A percentile compares a stretch with the other conserved stretches of the same genome.
Evolutionary conservation across 75 land plant genomes (phyloP).

Genomic region (Adiantum capillusveneris): DNA sequence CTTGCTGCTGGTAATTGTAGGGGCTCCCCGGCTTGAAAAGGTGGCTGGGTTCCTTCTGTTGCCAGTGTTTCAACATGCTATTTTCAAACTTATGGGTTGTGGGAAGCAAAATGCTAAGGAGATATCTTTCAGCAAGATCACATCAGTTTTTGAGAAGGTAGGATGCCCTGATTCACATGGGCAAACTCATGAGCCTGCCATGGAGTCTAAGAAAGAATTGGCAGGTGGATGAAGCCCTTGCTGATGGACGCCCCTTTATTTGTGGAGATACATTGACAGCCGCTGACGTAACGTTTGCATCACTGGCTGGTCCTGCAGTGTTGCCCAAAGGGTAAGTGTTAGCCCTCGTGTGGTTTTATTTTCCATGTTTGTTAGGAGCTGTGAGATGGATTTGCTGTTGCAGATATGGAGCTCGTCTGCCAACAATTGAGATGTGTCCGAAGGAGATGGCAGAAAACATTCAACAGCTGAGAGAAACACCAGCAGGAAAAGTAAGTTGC

Average conservation of each 20-base stretch:
- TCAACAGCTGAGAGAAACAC: conserved; percentile 15
- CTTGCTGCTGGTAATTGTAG: not conserved
- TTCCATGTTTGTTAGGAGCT: not conserved
- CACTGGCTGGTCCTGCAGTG: conserved; percentile 30
- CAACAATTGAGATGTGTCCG: conserved; percentile 19
- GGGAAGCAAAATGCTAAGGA: conserved; percentile 20
- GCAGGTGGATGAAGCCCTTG: conserved; percentile 29
- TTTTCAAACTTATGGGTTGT: conserved; percentile 8
- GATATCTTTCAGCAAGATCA: conserved; percentile 13
- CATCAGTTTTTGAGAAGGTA: conserved; percentile 27
- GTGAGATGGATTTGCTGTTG: conserved; percentile 1
- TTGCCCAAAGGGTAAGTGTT: conserved; percentile 20
- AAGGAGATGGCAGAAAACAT: conserved; percentile 19
- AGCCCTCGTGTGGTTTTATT: not conserved
- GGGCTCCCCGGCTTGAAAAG: conserved; percentile 10
- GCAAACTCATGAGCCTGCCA: not conserved
- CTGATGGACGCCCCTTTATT: conserved; percentile 37
- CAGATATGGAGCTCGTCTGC: conserved; percentile 20
- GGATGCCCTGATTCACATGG: not conserved
- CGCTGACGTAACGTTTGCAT: conserved; percentile 39
- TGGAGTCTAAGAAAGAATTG: not conserved
- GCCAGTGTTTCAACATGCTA: conserved; percentile 13
- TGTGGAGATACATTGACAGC: conserved; percentile 38
- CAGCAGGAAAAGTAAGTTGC: conserved; percentile 32
- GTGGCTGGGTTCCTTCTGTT: conserved; percentile 12